Conservation (phyloP, 2,329 filamentous ascomycete genomes). For the Parastagonospora nodorum region DNA sequence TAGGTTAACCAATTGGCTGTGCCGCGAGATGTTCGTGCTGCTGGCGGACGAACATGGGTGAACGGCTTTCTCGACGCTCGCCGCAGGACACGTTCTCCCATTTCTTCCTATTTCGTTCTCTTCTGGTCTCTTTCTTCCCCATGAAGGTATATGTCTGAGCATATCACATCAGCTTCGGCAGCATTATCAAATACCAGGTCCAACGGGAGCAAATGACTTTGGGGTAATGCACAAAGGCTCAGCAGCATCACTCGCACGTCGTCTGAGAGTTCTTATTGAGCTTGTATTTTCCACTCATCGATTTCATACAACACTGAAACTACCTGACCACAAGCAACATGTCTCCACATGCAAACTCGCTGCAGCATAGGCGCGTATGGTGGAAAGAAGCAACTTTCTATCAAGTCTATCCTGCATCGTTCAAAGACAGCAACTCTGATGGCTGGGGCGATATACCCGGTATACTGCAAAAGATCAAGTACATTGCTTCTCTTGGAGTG, state of each 20-base stretch:
- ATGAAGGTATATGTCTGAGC: no score
- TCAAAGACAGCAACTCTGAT: conserved; percentile 60
- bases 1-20: no score
- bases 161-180: no score
- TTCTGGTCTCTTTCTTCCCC: no score
- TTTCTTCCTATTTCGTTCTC: no score
- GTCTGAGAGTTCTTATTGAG: neutral
- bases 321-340: conserved; percentile 11
- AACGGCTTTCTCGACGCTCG: no score
- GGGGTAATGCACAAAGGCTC: no score
- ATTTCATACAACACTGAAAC: neutral
- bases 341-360: conserved; percentile 29
- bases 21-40: no score
- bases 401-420: conserved; percentile 30
- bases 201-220: no score
- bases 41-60: no score
- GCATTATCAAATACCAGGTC: no score
- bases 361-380: conserved; percentile 42
- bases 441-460: conserved; percentile 67
- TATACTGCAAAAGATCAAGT: conserved; percentile 66
- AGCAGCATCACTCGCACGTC: neutral
- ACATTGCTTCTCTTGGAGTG: conserved; percentile 60
- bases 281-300: neutral
- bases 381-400: conserved; percentile 55
- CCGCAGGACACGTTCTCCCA: no score